These are phyloP conservation scores for Geoglossum cookeanum DNA, from an alignment of 2,329 filamentous ascomycete species.

Conservation along the genomic window DNA sequence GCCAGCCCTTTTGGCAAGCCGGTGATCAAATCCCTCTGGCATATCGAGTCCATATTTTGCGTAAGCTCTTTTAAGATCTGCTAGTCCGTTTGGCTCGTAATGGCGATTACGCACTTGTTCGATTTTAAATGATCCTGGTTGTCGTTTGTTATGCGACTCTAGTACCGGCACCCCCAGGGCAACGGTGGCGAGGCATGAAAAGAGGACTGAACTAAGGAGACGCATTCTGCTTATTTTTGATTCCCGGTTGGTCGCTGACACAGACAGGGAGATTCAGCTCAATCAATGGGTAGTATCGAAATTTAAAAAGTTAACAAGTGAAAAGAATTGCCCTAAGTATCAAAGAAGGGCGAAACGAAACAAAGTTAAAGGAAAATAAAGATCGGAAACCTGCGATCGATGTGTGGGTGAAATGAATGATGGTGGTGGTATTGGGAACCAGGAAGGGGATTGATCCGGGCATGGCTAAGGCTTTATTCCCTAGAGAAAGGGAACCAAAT, in stretches of 20 bases:
- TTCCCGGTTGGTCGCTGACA: neutral
- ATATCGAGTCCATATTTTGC: slow-evolving; percentile 44
- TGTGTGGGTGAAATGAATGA: no score
- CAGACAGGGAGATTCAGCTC: neutral
- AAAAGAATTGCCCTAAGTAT: no score
- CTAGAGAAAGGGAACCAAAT: no score
- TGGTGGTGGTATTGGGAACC: no score
- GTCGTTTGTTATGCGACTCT: neutral
- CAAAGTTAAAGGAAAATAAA: no score
- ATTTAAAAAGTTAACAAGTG: no score
- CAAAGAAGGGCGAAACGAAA: no score
- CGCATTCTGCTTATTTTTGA: neutral
- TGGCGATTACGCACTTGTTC: slow-evolving; percentile 35
- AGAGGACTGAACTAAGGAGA: neutral
- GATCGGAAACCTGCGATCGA: no score
- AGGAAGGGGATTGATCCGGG: no score
- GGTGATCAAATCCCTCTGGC: slow-evolving; percentile 11
- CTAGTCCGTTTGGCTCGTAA: slow-evolving; percentile 38
- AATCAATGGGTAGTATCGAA: neutral
- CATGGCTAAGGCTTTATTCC: no score
- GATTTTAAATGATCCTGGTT: slow-evolving; percentile 35
- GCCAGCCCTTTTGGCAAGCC: slow-evolving; percentile 22
- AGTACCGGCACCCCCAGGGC: neutral
- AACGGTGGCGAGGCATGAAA: neutral
- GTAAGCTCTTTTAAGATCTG: slow-evolving; percentile 46